Conservation (phyloP, 257 asterid species). For the Solanum commersonii region DNA sequence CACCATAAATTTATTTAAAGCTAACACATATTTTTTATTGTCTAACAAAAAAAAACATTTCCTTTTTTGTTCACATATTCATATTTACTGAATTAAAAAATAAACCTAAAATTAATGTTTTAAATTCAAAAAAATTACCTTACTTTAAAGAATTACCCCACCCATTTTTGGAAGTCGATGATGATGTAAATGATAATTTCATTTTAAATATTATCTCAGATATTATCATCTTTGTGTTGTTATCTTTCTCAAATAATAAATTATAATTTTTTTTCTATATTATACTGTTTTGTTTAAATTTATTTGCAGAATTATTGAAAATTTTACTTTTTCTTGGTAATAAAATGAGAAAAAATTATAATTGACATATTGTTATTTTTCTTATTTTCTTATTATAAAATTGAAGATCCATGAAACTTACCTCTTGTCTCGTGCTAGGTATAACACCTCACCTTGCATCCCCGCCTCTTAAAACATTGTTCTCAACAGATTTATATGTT, state of each 20-base stretch:
- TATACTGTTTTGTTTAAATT: not conserved
- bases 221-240: too few species aligned
- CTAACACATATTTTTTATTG: too few species aligned
- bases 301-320: not conserved
- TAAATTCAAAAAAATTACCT: too few species aligned
- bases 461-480: not conserved
- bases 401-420: not conserved
- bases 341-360: not conserved
- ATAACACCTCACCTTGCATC: not conserved
- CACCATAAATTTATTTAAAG: too few species aligned
- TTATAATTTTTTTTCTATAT: too few species aligned
- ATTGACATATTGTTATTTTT: too few species aligned
- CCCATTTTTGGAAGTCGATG: too few species aligned
- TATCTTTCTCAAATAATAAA: not conserved
- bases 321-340: not conserved
- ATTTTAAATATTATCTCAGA: too few species aligned
- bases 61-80: not conserved
- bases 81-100: not conserved
- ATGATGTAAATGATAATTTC: too few species aligned
- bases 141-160: not conserved
- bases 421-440: not conserved
- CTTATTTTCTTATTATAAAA: not conserved
- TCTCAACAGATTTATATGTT: not conserved
- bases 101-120: too few species aligned
- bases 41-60: too few species aligned